phyloP scores from a whole-genome alignment of 345 rosid species.

The Eucalyptus victrix region DNA sequence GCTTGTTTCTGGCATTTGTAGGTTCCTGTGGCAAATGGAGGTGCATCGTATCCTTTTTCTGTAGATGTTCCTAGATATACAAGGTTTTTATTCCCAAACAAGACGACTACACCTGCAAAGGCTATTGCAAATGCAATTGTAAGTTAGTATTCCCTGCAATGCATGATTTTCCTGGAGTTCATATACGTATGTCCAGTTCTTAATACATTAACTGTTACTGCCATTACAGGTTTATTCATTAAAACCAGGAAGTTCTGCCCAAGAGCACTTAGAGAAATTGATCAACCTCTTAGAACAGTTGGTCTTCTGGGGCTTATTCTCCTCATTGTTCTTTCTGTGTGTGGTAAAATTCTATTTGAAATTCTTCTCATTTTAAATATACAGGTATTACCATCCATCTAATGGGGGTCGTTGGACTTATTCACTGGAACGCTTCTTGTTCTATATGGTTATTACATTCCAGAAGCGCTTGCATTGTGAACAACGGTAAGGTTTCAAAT shows the following conservation, averaged over 20 bases:
- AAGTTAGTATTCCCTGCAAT: slow-evolving; percentile 17
- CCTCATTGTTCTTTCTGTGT: background rate
- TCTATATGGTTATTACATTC: slow-evolving; percentile 66
- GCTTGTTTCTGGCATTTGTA: slow-evolving; percentile 8
- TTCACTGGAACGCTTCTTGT: slow-evolving; percentile 81
- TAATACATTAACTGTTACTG: background rate
- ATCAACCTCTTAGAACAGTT: slow-evolving; percentile 98
- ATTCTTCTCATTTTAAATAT: background rate
- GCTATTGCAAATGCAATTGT: slow-evolving; percentile 86
- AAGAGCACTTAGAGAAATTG: slow-evolving; percentile 72
- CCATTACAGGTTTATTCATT: slow-evolving; percentile 69
- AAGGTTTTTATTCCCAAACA: slow-evolving; percentile 87
- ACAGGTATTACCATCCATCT: slow-evolving; percentile 95
- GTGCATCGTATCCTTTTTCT: slow-evolving; percentile 88
- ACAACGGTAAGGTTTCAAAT: slow-evolving; percentile 56
- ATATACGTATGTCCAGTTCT: background rate
- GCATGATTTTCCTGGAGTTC: slow-evolving; percentile 1
- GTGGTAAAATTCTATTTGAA: background rate
- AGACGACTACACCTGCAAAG: slow-evolving; percentile 70
- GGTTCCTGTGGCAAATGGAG: slow-evolving; percentile 99
- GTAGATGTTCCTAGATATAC: slow-evolving; percentile 92
- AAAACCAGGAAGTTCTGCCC: slow-evolving; percentile 65
- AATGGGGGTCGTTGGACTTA: slow-evolving; percentile 99
- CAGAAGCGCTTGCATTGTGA: slow-evolving; percentile 85
- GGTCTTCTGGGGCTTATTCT: slow-evolving; percentile 24